Conservation (phyloP, 371 early-diverging fungal species). For the Mucor lusitanicus region DNA sequence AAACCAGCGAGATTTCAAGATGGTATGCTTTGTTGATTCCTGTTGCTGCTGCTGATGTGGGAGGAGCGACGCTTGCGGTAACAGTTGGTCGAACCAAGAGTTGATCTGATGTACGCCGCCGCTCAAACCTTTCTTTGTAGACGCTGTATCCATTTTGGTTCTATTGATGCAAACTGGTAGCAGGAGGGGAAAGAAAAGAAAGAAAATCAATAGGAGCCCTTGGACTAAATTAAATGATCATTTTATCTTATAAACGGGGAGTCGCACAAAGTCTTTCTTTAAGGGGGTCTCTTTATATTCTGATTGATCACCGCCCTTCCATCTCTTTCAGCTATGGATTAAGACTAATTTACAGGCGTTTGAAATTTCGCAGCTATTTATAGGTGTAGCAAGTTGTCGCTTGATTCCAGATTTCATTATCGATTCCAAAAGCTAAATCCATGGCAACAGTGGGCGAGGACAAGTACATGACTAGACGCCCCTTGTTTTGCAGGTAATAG, state of each 20-base stretch:
- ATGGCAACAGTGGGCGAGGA: no score
- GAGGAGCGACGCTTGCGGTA: constrained; percentile 3
- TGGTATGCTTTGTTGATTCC: constrained; percentile 13
- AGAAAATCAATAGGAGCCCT: constrained; percentile 1
- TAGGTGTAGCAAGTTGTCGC: not conserved
- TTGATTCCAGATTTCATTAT: not conserved
- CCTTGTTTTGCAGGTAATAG: no score
- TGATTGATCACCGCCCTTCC: constrained; percentile 1
- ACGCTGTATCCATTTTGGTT: not conserved
- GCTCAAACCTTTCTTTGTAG: not conserved
- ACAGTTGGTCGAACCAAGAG: constrained; percentile 10
- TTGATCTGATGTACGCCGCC: constrained; percentile 2
- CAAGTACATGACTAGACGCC: no score
- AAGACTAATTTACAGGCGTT: not conserved
- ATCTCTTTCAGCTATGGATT: not conserved
- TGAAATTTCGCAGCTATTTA: not conserved
- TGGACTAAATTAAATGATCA: not conserved
- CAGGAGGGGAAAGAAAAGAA: not conserved
- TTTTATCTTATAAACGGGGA: not conserved
- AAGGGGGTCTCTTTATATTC: not conserved
- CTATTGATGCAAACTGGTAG: not conserved
- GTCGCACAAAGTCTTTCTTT: not conserved
- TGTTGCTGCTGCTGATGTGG: constrained; percentile 13
- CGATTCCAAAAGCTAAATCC: not conserved
- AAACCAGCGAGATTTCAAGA: constrained; percentile 25